Conservation (phyloP, 352 stramenopile genomes). For the Phytopythium litorale region DNA sequence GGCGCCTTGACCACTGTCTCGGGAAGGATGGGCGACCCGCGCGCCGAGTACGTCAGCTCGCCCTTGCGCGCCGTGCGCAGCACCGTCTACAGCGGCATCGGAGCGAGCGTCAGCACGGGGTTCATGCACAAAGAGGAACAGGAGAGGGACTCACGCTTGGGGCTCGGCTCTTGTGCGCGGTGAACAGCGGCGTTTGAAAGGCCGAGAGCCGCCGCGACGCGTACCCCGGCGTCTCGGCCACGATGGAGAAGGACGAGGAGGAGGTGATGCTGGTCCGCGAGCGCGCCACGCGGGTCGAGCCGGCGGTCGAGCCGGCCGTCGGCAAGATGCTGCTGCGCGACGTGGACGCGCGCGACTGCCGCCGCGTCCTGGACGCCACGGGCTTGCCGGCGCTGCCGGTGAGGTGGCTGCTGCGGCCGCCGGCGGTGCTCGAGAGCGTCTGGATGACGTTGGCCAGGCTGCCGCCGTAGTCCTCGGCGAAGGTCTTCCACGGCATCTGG, state of each 20-base stretch:
- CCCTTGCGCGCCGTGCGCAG: conserved; percentile 68
- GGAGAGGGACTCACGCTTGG: conserved; percentile 23
- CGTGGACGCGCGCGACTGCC: conserved; percentile 6
- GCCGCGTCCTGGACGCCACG: conserved; percentile 6
- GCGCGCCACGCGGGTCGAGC: neutral
- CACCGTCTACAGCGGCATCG: conserved; percentile 26
- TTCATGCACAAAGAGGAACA: neutral
- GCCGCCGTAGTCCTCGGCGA: conserved; percentile 74
- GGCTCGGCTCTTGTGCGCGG: conserved; percentile 9
- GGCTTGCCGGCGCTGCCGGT: conserved; percentile 11
- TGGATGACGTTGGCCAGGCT: conserved; percentile 70
- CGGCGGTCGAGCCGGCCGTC: neutral
- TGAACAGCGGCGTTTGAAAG: conserved; percentile 37
- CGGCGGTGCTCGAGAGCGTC: conserved; percentile 33
- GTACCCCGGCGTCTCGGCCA: conserved; percentile 33
- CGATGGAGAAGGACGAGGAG: conserved; percentile 20
- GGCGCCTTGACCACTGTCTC: conserved; percentile 54
- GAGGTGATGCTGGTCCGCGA: conserved; percentile 1
- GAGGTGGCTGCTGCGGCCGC: neutral
- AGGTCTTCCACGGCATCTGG: conserved; percentile 76
- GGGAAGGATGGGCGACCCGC: conserved; percentile 63
- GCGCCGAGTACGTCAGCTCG: conserved; percentile 66
- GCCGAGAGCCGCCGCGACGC: conserved; percentile 21
- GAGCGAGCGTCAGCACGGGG: neutral
- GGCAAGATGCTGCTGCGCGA: conserved; percentile 1